Conservation (phyloP, 1,284 basidiomycete species). For the Paramarasmius palmivorus region DNA sequence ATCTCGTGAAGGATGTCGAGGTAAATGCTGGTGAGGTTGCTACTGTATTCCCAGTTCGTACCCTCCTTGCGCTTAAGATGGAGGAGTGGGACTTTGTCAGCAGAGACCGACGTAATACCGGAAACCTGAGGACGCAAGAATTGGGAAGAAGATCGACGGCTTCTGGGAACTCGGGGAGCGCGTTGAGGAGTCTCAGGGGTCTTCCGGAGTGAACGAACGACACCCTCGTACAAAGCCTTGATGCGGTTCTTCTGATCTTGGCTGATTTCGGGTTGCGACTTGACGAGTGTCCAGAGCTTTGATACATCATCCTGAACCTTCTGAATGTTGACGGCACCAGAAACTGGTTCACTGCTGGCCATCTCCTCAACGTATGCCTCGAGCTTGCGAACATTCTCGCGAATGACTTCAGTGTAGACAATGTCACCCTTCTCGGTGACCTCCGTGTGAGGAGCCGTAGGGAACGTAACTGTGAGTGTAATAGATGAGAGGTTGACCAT, state of each 20-base stretch:
- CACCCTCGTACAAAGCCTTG: conserved; percentile 95
- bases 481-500: conserved; percentile 7
- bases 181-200: conserved; percentile 60
- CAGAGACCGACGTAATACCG: conserved; percentile 75
- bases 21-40: conserved; percentile 94
- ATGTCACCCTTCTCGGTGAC: conserved; percentile 94
- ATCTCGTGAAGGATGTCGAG: conserved; percentile 97
- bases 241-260: conserved; percentile 97
- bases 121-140: conserved; percentile 91
- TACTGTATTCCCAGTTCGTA: conserved; percentile 93
- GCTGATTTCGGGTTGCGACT: conserved; percentile 94
- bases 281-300: conserved; percentile 97
- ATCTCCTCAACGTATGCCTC: conserved; percentile 99
- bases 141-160: conserved; percentile 87
- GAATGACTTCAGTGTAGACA: conserved; percentile 91
- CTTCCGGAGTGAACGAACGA: conserved; percentile 80
- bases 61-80: conserved; percentile 99
- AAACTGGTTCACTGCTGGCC: conserved; percentile 90
- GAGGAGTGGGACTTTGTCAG: conserved; percentile 91
- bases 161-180: conserved; percentile 45
- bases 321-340: conserved; percentile 85
- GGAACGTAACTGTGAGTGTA: conserved; percentile 81
- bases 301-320: conserved; percentile 96
- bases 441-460: conserved; percentile 95
- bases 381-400: conserved; percentile 94